Evolutionary conservation across 495 filamentous ascomycete species (phyloP).

Genomic region (Penicillium canescens): DNA sequence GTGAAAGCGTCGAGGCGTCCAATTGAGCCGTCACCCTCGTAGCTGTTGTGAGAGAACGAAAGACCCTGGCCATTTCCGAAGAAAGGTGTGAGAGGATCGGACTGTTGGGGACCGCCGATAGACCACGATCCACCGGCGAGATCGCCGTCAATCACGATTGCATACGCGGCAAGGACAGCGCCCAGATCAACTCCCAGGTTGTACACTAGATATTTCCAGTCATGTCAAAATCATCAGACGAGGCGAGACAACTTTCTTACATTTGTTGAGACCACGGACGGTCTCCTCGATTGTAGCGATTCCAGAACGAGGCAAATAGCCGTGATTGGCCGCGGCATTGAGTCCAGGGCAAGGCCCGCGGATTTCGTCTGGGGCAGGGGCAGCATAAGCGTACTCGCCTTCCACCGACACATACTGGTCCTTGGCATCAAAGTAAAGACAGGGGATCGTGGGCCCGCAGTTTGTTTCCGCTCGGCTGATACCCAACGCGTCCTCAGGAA

Average conservation of each 20-base stretch:
- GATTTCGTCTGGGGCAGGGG: slow-evolving; percentile 6
- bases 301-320: slow-evolving; percentile 46
- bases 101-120: slow-evolving; percentile 20
- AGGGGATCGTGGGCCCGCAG: slow-evolving; percentile 5
- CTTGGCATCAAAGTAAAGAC: slow-evolving; percentile 1
- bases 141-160: slow-evolving; percentile 21
- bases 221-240: not conserved
- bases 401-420: slow-evolving; percentile 9
- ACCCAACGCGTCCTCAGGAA: slow-evolving; percentile 5
- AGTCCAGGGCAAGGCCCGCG: slow-evolving; percentile 48
- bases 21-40: slow-evolving; percentile 21
- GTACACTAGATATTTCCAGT: slow-evolving; percentile 5
- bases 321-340: slow-evolving; percentile 57
- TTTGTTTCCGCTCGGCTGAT: slow-evolving; percentile 12
- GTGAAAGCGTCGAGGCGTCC: slow-evolving; percentile 1
- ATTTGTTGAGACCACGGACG: slow-evolving; percentile 7
- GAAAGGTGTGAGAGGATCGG: slow-evolving; percentile 9
- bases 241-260: not conserved
- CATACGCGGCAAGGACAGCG: slow-evolving; percentile 22
- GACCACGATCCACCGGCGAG: slow-evolving; percentile 19
- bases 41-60: slow-evolving; percentile 27
- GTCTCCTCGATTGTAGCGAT: slow-evolving; percentile 8
- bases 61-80: slow-evolving; percentile 20
- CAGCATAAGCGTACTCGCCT: slow-evolving; percentile 11
- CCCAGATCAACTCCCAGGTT: slow-evolving; percentile 14